phyloP scores from a whole-genome alignment of 192 early-diverging fungal species.

The Mortierella hygrophila region DNA sequence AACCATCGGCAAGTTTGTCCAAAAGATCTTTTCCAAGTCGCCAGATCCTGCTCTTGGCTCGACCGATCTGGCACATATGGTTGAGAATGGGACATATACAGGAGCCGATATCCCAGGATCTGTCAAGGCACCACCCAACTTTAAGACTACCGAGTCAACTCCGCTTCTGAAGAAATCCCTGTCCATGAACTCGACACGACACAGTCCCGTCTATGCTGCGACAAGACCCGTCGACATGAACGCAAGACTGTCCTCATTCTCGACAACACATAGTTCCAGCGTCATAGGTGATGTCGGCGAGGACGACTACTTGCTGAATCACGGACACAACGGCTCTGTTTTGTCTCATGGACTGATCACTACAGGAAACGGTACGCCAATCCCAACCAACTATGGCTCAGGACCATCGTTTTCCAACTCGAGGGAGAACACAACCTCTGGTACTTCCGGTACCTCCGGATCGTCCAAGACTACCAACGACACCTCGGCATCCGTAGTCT shows the following conservation, averaged over 20 bases:
- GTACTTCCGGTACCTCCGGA: neutral
- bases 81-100: constrained; percentile 23
- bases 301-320: neutral
- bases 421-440: neutral
- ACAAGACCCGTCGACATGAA: constrained; percentile 17
- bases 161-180: constrained; percentile 20
- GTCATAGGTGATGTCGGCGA: neutral
- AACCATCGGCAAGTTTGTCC: constrained; percentile 44
- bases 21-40: constrained; percentile 48
- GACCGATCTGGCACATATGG: neutral
- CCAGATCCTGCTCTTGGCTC: constrained; percentile 15
- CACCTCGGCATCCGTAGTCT: neutral
- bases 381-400: neutral
- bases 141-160: constrained; percentile 39
- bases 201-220: constrained; percentile 6
- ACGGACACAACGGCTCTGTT: neutral
- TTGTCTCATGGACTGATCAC: neutral
- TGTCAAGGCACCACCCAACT: constrained; percentile 28
- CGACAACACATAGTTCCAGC: constrained; percentile 22
- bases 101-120: constrained; percentile 47
- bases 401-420: neutral
- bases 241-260: constrained; percentile 22
- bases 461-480: neutral
- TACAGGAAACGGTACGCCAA: neutral
- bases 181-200: constrained; percentile 16